Conservation (phyloP, 257 asterid species). For the Anisodus acutangulus region DNA sequence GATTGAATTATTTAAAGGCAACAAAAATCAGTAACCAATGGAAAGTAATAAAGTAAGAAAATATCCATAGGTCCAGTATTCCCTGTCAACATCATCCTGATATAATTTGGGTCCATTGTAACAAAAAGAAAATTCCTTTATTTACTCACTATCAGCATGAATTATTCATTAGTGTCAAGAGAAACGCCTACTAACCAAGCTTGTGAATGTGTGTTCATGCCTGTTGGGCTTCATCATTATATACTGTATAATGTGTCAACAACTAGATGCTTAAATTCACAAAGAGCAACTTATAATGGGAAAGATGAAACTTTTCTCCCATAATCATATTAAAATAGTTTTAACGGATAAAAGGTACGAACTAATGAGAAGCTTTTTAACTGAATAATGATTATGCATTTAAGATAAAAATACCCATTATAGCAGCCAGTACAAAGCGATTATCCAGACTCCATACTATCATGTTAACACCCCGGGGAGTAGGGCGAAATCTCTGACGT, state of each 20-base stretch:
- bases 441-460: constrained; percentile 93
- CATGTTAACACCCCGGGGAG: constrained; percentile 98
- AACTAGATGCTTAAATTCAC: constrained; percentile 14
- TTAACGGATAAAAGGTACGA: constrained; percentile 14
- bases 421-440: constrained; percentile 98
- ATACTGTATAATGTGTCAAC: background rate
- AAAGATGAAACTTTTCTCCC: constrained; percentile 25
- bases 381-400: background rate
- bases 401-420: constrained; percentile 68
- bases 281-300: constrained; percentile 8
- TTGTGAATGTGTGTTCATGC: constrained; percentile 1
- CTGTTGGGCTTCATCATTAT: constrained; percentile 2
- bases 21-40: constrained; percentile 25
- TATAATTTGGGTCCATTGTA: background rate
- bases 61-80: constrained; percentile 12
- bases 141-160: constrained; percentile 10
- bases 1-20: background rate
- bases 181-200: constrained; percentile 4
- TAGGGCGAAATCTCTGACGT: constrained; percentile 89
- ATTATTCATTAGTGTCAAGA: background rate
- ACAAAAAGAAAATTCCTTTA: background rate
- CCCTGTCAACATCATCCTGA: constrained; percentile 14
- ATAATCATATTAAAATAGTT: constrained; percentile 22
- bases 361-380: constrained; percentile 13
- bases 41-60: background rate